A percentile compares a stretch with the other conserved stretches of the same genome.
These are phyloP conservation scores for Fimicolochytrium jonesii DNA, from an alignment of 192 early-diverging fungal genomes.

Conservation along the genomic window DNA sequence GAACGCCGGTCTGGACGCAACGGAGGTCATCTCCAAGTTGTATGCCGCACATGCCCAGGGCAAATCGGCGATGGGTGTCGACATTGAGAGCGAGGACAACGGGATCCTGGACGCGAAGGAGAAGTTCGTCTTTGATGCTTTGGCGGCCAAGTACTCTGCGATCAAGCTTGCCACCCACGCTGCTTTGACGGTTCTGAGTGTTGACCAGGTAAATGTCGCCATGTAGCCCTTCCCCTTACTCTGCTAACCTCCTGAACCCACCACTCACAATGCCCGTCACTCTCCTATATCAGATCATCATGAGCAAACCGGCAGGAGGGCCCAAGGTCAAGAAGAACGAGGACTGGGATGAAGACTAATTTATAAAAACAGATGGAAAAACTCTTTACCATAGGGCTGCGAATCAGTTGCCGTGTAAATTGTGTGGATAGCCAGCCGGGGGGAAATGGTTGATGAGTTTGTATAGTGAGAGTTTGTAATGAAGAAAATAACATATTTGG, in stretches of 20 bases:
- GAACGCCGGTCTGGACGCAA: constrained; percentile 89
- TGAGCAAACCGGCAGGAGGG: constrained; percentile 96
- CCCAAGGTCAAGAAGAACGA: constrained; percentile 79
- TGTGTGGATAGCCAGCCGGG: too few species aligned
- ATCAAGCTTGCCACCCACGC: constrained; percentile 87
- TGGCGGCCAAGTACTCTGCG: constrained; percentile 82
- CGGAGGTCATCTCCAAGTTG: constrained; percentile 85
- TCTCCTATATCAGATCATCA: constrained; percentile 70
- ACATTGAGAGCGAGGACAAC: constrained; percentile 72
- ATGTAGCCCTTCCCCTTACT: too few species aligned
- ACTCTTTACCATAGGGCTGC: too few species aligned
- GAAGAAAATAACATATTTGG: too few species aligned
- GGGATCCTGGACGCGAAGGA: constrained; percentile 73
- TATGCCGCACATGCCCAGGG: constrained; percentile 84
- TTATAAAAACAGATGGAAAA: too few species aligned
- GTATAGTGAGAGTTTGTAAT: too few species aligned
- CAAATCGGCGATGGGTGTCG: constrained; percentile 65
- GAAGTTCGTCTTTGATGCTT: constrained; percentile 72
- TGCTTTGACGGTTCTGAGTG: constrained; percentile 88
- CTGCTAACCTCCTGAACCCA: neutral
- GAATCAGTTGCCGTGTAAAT: too few species aligned
- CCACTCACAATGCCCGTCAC: neutral
- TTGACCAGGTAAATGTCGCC: constrained; percentile 70
- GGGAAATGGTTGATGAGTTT: too few species aligned
- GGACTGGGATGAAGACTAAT: constrained; percentile 87